Conservation (phyloP, 805 yeast species). For the Starmerella davenportii region DNA sequence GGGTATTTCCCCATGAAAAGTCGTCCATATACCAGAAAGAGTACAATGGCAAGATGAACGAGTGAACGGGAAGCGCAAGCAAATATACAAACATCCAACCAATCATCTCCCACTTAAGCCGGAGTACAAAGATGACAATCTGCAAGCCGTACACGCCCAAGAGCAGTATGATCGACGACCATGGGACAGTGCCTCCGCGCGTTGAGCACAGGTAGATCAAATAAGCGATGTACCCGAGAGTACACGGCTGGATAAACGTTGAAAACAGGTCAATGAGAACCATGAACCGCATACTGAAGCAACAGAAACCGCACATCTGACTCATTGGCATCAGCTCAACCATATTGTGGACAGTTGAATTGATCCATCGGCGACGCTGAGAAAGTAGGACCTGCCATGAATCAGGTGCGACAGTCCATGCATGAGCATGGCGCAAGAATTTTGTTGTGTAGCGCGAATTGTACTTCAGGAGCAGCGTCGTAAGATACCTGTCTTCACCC, state of each 20-base stretch:
- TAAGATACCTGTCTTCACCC: constrained; percentile 44
- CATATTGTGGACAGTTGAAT: constrained; percentile 46
- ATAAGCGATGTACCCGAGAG: constrained; percentile 31
- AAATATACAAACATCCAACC: constrained; percentile 41
- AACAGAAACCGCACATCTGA: constrained; percentile 48
- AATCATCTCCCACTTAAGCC: constrained; percentile 30
- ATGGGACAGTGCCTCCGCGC: constrained; percentile 33
- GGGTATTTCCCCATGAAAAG: constrained; percentile 51
- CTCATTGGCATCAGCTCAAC: constrained; percentile 40
- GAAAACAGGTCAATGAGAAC: constrained; percentile 40
- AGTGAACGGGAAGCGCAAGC: constrained; percentile 41
- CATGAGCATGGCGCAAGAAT: constrained; percentile 39
- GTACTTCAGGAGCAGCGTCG: constrained; percentile 38
- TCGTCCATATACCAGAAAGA: constrained; percentile 51
- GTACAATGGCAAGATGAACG: constrained; percentile 38
- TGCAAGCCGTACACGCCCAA: constrained; percentile 42
- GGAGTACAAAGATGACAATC: constrained; percentile 33
- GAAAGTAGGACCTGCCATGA: constrained; percentile 39
- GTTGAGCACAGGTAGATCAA: constrained; percentile 34
- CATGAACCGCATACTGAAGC: constrained; percentile 45
- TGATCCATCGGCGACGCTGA: constrained; percentile 53
- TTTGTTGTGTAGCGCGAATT: constrained; percentile 40
- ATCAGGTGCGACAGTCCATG: constrained; percentile 44
- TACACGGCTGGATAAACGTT: constrained; percentile 44
- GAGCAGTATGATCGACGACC: constrained; percentile 37